Base-by-base conservation (phyloP, 208 protist species). In the Acanthamoeba triangularis region DNA sequence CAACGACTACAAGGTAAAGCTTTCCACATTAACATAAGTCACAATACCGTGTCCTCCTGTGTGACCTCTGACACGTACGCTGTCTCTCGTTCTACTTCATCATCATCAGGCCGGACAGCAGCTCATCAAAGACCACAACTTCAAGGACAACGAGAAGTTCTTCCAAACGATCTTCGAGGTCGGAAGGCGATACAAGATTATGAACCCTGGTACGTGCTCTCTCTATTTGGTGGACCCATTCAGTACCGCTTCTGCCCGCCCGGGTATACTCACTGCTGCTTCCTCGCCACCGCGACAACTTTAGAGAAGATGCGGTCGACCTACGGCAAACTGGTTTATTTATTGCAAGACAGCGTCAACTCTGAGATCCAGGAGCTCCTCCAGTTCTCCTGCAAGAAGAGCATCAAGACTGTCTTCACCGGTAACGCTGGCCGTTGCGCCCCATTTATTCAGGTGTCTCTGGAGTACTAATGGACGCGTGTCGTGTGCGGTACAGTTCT, bases 251-350 rank as follows among this genome's bases (percentile, higher is more conserved):
- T 59, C 52, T 23, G 59, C 59, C 37, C n/a, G n/a, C 23, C 14
- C 23, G 0, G 23, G 59, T 67, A 13, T 67, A 33, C 67, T 28
- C 11, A 35, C 10, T 72, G 63, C 25, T 72, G 18, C 67, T 44
- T 65, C 59, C 4, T 65, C 18, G 23, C 59, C 16, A 65, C 23
- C 59, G 44, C 23, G 6, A 28, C 3, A 16, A 25, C 20, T 41
- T 3, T 33, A 90, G 97, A 97, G n/a, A 97, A 97, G 33, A 98
- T 98, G 97, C 96, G 98, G 56, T 97, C 98, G 90, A 98, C 99
- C 87, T 99, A 99, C 96, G 99, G 99, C 52, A 99, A 99, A 96
- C 96, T 99, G 56, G 97, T 99, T 78, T 99, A 99, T 98, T 95
- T 99, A 74, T 96, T 99, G 92, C 98, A 99, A 97, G 99, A 99